Base-by-base conservation (phyloP, 1,284 basidiomycete species). In the Sparassis latifolia region DNA sequence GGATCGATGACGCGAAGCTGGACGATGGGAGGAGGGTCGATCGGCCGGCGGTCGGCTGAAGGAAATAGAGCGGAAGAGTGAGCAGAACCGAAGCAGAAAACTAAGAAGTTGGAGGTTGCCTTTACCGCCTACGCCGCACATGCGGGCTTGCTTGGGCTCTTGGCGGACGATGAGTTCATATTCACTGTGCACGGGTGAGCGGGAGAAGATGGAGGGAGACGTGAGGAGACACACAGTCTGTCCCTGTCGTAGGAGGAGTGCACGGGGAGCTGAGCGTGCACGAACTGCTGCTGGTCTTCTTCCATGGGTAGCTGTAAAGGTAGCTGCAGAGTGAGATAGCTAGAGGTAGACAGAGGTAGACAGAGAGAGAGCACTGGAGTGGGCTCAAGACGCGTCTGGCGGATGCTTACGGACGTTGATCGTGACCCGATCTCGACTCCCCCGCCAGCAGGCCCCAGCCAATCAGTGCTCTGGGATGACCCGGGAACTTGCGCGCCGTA, bases 11-110 rank as follows among this genome's bases (percentile, higher is more conserved):
- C 90, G 48, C 89, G 84, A 5, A 98, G 80, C 68, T 96, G 92
- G n/a, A 97, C 84, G 66, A 97, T 95, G 10, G 95, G 95, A 0
- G 93, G 92, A 0, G 96, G 95, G 73, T 97, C 93, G 63, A 98
- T 92, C 2, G 95, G 93, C 32, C 95, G 78, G 38, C 94, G 80
- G 74, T 97, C 91, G 52, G 92, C 92, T 92, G 37, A 38, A 10
- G 20, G 20, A 20, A 20, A 20, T 20, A 20, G 20, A 20, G 47
- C 44, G 30, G 50, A 38, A 40, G 38, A 39, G 44, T 52, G 49
- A 32, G 44, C 42, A 37, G 39, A 47, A 42, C 35, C 32, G 37
- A 39, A 10, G 37, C 20, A 29, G 35, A 20, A 31, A 32, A 32
- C 20, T 20, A 30, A 42, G 50, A 50, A 44, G 48, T 46, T 48